Evolutionary conservation across 2,329 filamentous ascomycete genomes (phyloP).

Genomic region (Thermomyces lanuginosus): DNA sequence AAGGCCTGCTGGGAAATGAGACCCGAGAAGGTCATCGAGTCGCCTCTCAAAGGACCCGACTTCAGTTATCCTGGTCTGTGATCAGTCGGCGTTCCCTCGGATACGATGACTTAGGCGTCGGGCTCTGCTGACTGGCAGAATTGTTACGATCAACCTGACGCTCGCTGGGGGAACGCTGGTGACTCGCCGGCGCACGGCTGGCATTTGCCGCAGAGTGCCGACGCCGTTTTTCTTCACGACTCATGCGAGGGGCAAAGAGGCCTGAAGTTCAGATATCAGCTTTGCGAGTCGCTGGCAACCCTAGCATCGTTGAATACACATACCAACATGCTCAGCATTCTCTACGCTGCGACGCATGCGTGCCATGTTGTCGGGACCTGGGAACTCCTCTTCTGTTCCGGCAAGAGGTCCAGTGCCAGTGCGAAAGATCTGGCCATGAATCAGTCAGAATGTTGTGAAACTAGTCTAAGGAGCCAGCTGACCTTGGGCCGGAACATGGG

Average conservation of each 20-base stretch:
- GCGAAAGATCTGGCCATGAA: constrained; percentile 34
- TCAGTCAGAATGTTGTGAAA: constrained; percentile 1
- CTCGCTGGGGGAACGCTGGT: too few species aligned
- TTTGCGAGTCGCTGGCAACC: neutral
- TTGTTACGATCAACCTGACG: too few species aligned
- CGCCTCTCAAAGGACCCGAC: too few species aligned
- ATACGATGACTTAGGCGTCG: too few species aligned
- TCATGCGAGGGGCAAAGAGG: constrained; percentile 64
- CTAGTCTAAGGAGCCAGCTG: too few species aligned
- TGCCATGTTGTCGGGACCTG: constrained; percentile 62
- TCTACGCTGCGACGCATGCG: constrained; percentile 80
- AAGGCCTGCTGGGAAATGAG: too few species aligned
- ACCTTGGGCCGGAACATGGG: constrained; percentile 73
- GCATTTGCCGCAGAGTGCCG: too few species aligned
- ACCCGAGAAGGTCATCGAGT: too few species aligned
- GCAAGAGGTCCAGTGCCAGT: constrained; percentile 36
- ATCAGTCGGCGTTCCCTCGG: too few species aligned
- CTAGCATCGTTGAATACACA: constrained; percentile 17
- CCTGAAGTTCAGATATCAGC: constrained; percentile 30
- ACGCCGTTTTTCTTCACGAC: constrained; percentile 58
- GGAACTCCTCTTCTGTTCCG: constrained; percentile 61
- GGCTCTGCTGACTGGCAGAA: too few species aligned
- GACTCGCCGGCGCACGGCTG: too few species aligned
- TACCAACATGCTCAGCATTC: constrained; percentile 70
- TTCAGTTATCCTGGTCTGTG: too few species aligned